Percentiles rank a stretch among this genome's conserved stretches.
Conservation (phyloP, 2,329 filamentous ascomycete genomes). For the Eutypella sp. region DNA sequence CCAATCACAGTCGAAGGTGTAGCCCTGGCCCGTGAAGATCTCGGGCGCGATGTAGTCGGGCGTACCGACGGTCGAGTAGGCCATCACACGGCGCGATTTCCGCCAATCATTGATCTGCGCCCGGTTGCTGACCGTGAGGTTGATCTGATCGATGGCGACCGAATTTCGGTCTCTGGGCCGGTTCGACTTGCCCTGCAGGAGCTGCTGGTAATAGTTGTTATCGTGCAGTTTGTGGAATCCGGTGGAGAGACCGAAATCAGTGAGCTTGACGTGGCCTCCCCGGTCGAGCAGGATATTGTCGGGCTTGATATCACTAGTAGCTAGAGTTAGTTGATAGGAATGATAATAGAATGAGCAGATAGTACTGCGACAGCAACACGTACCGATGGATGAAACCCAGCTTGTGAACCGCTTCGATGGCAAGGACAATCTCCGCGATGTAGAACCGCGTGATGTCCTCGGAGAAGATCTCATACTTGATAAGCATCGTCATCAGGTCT, state of each 20-base stretch:
- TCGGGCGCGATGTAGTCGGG: constrained; percentile 98
- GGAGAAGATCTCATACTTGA: constrained; percentile 99
- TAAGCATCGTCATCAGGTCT: constrained; percentile 99
- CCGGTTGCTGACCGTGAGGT: constrained; percentile 95
- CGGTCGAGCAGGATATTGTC: constrained; percentile 97
- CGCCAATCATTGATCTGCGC: constrained; percentile 98
- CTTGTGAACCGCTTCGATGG: constrained; percentile 98
- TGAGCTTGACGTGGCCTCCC: constrained; percentile 95
- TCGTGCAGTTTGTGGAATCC: constrained; percentile 98
- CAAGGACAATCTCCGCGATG: constrained; percentile 95
- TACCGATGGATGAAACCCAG: constrained; percentile 97
- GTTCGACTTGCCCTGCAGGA: constrained; percentile 75
- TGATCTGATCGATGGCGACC: constrained; percentile 95
- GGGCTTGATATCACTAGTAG: constrained; percentile 86
- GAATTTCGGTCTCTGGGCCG: constrained; percentile 80
- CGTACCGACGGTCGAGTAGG: constrained; percentile 96
- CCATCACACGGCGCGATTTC: constrained; percentile 90
- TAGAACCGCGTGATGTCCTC: constrained; percentile 99
- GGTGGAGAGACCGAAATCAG: constrained; percentile 95
- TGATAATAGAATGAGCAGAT: background rate
- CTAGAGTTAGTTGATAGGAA: background rate
- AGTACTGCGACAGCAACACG: constrained; percentile 24
- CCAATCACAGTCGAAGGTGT: constrained; percentile 97
- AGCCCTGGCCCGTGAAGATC: constrained; percentile 94
- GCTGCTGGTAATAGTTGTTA: constrained; percentile 96